Evolutionary conservation across 176 grass and related monocot species (phyloP).

Genomic region (Oryza australiensis): DNA sequence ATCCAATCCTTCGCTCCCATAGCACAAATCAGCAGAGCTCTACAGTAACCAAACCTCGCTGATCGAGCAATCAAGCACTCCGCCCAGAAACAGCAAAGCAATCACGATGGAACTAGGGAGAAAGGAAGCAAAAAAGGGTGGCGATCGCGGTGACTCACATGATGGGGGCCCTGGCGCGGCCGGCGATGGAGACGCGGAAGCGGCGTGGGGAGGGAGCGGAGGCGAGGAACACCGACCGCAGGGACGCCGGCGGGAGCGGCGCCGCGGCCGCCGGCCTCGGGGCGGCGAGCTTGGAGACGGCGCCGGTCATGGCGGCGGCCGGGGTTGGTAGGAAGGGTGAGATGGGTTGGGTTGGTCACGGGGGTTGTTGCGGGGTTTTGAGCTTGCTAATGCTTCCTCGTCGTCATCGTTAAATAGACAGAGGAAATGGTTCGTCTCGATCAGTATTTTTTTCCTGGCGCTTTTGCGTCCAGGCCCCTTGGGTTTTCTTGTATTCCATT

Average conservation of each 20-base stretch:
- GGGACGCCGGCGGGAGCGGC: background rate
- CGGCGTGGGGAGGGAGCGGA: constrained; percentile 36
- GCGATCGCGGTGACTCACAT: constrained; percentile 10
- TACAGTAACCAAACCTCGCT: background rate
- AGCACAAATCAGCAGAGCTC: background rate
- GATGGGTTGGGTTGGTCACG: constrained; percentile 22
- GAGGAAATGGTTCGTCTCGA: background rate
- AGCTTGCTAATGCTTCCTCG: background rate
- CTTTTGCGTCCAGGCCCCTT: background rate
- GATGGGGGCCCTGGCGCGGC: constrained; percentile 53
- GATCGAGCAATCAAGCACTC: background rate
- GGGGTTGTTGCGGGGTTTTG: constrained; percentile 41
- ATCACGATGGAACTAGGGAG: too few relatives aligned
- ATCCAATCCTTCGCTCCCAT: background rate
- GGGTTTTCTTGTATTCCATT: accelerated
- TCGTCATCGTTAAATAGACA: constrained; percentile 36
- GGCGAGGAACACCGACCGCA: constrained; percentile 30
- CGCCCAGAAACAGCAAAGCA: too few relatives aligned
- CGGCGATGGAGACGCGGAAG: constrained; percentile 48
- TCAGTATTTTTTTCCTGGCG: background rate
- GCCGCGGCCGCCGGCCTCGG: constrained; percentile 27
- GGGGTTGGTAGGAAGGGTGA: constrained; percentile 27
- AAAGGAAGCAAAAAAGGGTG: too few relatives aligned
- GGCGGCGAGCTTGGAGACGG: constrained; percentile 49
- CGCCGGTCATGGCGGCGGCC: constrained; percentile 44